Percentiles rank a stretch among this genome's conserved stretches.
Evolutionary conservation across 306 rosid genomes (phyloP).

Genomic region (Pachyrhizus erosus): DNA sequence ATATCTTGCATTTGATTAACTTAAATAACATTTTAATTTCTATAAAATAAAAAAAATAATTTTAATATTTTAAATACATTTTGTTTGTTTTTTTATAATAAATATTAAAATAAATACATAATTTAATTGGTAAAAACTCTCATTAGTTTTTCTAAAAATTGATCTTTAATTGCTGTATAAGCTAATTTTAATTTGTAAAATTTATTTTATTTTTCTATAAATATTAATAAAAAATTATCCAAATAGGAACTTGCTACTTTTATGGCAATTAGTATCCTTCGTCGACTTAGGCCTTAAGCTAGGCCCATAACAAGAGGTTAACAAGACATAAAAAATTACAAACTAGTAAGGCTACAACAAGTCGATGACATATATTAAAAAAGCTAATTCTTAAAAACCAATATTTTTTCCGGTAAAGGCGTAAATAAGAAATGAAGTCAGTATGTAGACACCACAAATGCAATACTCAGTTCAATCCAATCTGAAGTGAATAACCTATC

Average conservation of each 20-base stretch:
- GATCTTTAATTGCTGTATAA: no score
- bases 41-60: no score
- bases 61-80: no score
- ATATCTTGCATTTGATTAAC: no score
- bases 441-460: constrained; percentile 31
- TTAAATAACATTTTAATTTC: no score
- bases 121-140: no score
- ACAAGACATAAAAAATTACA: not conserved
- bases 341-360: constrained; percentile 23
- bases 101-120: no score
- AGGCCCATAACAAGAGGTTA: not conserved
- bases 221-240: no score
- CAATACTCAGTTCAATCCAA: constrained; percentile 23
- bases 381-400: not conserved
- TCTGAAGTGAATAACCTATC: constrained; percentile 34
- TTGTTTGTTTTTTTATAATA: no score
- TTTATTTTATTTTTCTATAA: no score
- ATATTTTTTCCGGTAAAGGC: constrained; percentile 11
- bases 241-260: not conserved
- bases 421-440: constrained; percentile 24
- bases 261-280: not conserved
- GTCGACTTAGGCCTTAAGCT: not conserved
- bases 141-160: no score
- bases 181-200: no score
- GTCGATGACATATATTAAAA: not conserved